Evolutionary conservation across 2,329 filamentous ascomycete genomes (phyloP).

Genomic region (Verticillium nonalfalfae): DNA sequence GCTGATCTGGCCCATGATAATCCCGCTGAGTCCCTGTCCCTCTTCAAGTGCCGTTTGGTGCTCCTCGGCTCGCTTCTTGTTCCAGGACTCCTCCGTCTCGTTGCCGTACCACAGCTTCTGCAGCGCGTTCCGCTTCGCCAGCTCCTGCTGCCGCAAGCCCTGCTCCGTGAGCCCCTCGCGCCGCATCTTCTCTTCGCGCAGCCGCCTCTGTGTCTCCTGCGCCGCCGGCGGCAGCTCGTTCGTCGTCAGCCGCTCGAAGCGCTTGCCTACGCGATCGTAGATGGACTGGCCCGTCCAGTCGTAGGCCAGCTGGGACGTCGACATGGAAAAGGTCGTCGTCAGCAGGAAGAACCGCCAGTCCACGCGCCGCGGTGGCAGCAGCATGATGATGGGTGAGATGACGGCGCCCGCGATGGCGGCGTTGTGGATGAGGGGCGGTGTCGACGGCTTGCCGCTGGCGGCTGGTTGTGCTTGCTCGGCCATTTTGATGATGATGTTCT

Average conservation of each 20-base stretch:
- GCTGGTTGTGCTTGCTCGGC: constrained; percentile 5
- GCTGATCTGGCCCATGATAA: constrained; percentile 51
- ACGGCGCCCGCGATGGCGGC: constrained; percentile 40
- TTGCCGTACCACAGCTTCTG: constrained; percentile 53
- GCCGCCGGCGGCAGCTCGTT: constrained; percentile 52
- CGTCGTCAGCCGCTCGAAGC: constrained; percentile 37
- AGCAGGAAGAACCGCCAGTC: constrained; percentile 46
- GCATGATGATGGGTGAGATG: constrained; percentile 38
- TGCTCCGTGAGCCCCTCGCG: constrained; percentile 12
- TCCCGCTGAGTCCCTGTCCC: constrained; percentile 48
- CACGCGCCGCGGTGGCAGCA: constrained; percentile 44
- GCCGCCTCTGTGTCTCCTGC: constrained; percentile 33
- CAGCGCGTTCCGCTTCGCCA: constrained; percentile 22
- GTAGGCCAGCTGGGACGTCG: constrained; percentile 48
- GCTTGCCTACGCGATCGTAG: constrained; percentile 36
- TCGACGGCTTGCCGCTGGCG: constrained; percentile 6
- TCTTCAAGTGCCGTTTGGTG: constrained; percentile 47
- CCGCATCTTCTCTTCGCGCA: constrained; percentile 28
- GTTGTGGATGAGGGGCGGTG: constrained; percentile 35
- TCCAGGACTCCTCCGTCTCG: constrained; percentile 45
- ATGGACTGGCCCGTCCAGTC: constrained; percentile 52
- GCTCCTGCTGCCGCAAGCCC: constrained; percentile 18
- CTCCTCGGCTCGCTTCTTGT: constrained; percentile 41
- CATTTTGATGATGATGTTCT: not conserved
- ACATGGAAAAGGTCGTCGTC: constrained; percentile 41